Percentiles rank a stretch among this genome's conserved stretches.
Evolutionary conservation across 2,329 filamentous ascomycete species (phyloP).

Genomic region (Furcasterigmium furcatum): DNA sequence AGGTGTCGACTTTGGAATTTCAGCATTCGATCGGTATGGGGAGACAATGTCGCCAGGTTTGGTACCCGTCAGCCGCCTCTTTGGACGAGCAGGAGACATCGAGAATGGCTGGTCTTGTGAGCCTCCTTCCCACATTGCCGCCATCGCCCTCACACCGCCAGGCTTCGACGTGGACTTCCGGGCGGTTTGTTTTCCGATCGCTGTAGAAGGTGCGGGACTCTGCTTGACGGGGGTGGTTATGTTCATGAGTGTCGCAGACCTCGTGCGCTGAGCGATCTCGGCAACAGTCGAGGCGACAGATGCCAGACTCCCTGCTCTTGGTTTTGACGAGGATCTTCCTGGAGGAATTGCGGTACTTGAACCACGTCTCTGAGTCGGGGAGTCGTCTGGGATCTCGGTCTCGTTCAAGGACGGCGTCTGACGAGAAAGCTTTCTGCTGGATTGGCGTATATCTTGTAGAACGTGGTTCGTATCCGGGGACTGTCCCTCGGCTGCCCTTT

Average conservation of each 20-base stretch:
- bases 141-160: constrained; percentile 44
- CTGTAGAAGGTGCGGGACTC: background rate
- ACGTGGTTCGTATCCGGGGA: no score
- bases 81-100: constrained; percentile 6
- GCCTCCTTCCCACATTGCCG: constrained; percentile 46
- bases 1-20: no score
- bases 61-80: constrained; percentile 3
- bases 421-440: no score
- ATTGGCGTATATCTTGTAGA: no score
- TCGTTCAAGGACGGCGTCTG: no score
- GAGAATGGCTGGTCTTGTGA: constrained; percentile 17
- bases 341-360: no score
- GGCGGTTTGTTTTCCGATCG: background rate
- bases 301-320: background rate
- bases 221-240: constrained; percentile 1
- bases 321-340: no score
- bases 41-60: constrained; percentile 17
- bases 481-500: background rate
- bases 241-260: constrained; percentile 2
- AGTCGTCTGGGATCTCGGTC: no score
- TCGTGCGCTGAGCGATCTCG: constrained; percentile 5
- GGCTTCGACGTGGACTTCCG: constrained; percentile 19
- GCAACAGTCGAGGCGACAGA: constrained; percentile 6
- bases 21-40: constrained; percentile 11
- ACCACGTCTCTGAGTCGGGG: no score